Conservation (phyloP, 495 filamentous ascomycete genomes). For the Lasiosphaeris hirsuta region DNA sequence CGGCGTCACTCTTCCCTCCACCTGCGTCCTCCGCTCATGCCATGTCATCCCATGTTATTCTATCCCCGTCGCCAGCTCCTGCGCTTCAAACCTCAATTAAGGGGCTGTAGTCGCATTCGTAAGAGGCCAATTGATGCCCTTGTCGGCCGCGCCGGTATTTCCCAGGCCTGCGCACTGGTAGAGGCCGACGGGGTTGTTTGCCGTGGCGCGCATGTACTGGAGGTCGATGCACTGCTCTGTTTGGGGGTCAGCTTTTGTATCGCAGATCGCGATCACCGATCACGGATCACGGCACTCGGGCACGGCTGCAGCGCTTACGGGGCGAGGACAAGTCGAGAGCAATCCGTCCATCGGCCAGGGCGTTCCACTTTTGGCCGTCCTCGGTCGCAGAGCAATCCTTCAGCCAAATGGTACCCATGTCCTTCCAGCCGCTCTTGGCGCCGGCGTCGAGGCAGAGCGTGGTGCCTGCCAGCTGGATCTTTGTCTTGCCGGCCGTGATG, state of each 20-base stretch:
- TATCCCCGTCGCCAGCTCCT: background rate
- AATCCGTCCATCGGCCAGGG: conserved; percentile 48
- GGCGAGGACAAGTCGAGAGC: conserved; percentile 41
- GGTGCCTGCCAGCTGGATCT: conserved; percentile 45
- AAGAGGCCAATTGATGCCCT: conserved; percentile 54
- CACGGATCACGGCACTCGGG: no score
- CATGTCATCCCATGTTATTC: background rate
- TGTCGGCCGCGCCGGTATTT: conserved; percentile 48
- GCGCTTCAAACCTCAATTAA: background rate
- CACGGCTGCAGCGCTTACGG: conserved; percentile 28
- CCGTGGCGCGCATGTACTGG: conserved; percentile 48
- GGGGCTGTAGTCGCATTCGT: conserved; percentile 30
- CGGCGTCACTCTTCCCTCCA: background rate
- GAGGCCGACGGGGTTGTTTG: conserved; percentile 51
- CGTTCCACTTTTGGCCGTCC: conserved; percentile 44
- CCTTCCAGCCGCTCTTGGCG: conserved; percentile 48
- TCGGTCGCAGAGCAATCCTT: conserved; percentile 41
- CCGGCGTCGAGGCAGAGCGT: conserved; percentile 51
- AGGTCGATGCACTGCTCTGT: conserved; percentile 52
- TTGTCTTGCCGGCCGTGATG: conserved; percentile 37
- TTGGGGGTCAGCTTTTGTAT: background rate
- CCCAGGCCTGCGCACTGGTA: conserved; percentile 49
- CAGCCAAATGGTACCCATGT: conserved; percentile 47
- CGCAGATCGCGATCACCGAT: no score
- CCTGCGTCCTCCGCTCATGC: background rate